A percentile compares a stretch with the other conserved stretches of the same genome.
Conservation (phyloP, 306 rosid species). For the Ormosia emarginata region DNA sequence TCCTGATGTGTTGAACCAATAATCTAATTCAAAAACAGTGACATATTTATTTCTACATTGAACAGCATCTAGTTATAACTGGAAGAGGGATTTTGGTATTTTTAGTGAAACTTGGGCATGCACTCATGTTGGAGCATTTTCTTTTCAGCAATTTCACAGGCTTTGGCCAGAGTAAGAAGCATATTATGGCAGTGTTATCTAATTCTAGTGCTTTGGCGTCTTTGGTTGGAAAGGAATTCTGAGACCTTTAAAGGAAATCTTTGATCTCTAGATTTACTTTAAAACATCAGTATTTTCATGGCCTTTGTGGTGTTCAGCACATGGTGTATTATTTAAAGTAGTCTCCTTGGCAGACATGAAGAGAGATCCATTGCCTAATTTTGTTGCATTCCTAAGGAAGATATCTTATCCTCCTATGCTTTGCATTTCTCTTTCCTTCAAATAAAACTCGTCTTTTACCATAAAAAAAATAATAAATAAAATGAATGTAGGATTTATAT, state of each 20-base stretch:
- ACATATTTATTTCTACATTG: background rate
- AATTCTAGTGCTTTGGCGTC: background rate
- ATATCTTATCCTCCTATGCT: background rate
- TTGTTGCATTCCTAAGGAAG: background rate
- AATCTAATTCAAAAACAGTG: background rate
- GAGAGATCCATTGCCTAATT: background rate
- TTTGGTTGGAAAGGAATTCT: background rate
- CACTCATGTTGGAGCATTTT: constrained; percentile 14
- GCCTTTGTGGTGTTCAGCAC: background rate
- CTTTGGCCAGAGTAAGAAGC: constrained; percentile 8
- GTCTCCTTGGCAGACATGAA: background rate
- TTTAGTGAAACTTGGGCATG: background rate
- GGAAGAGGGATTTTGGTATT: background rate
- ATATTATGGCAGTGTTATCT: background rate
- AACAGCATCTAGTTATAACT: background rate
- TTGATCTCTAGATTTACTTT: constrained; percentile 2
- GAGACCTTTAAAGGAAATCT: background rate
- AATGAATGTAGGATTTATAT: background rate
- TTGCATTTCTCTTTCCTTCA: constrained; percentile 3
- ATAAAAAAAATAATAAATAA: background rate
- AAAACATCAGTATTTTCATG: background rate
- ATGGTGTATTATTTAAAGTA: background rate
- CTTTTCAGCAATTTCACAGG: background rate
- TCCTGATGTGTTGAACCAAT: constrained; percentile 1
- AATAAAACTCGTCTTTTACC: constrained; percentile 3